phyloP scores from a whole-genome alignment of 2,329 filamentous ascomycete species.

The Tothia fuscella region DNA sequence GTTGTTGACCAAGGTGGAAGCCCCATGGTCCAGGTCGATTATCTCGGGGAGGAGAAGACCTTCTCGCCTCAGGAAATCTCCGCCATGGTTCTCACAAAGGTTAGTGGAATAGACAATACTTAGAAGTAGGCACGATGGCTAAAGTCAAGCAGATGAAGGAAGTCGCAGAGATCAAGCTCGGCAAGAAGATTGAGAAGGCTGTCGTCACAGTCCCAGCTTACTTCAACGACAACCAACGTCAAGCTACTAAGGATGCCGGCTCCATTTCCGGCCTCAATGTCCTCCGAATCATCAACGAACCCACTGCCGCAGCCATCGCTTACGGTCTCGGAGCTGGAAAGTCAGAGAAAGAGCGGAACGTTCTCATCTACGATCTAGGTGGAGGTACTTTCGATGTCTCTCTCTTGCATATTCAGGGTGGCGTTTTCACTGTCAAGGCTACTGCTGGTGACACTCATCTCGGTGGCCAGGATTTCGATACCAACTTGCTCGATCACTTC shows the following conservation, averaged over 20 bases:
- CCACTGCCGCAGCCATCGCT: conserved; percentile 90
- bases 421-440: conserved; percentile 99
- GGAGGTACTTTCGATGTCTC: conserved; percentile 99
- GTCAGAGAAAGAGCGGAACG: conserved; percentile 85
- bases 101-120: conserved; percentile 31
- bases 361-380: conserved; percentile 97
- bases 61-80: conserved; percentile 99
- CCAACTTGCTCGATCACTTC: conserved; percentile 94
- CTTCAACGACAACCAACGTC: conserved; percentile 97
- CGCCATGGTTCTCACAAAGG: conserved; percentile 97
- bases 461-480: conserved; percentile 97
- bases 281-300: conserved; percentile 99
- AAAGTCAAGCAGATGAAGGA: conserved; percentile 73
- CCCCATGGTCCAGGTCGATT: conserved; percentile 90
- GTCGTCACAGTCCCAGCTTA: conserved; percentile 98
- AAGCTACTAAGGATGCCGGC: conserved; percentile 97
- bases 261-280: conserved; percentile 96
- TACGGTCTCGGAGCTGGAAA: conserved; percentile 71
- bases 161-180: conserved; percentile 94
- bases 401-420: conserved; percentile 93
- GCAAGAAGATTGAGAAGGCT: conserved; percentile 97
- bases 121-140: neutral
- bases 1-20: conserved; percentile 79
- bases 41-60: conserved; percentile 85
- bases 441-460: conserved; percentile 96